Evolutionary conservation across 179 eudicot genomes (phyloP).

Genomic region (Spergularia azorica): DNA sequence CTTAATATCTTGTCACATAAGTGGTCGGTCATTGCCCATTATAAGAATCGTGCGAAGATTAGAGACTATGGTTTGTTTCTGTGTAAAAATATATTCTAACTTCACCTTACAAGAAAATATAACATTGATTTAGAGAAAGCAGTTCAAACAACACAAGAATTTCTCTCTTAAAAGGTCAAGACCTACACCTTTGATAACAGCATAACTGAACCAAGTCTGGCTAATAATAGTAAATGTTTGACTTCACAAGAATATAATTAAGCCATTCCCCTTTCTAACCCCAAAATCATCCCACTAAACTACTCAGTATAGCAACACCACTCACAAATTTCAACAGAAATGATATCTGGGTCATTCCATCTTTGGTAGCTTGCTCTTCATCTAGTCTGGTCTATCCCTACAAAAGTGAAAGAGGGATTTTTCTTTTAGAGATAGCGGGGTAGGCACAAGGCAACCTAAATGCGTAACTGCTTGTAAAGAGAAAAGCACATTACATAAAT

Average conservation of each 20-base stretch:
- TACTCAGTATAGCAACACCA: slow-evolving; percentile 25
- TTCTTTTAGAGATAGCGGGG: slow-evolving; percentile 25
- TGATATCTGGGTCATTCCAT: slow-evolving; percentile 32
- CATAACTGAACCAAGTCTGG: not conserved
- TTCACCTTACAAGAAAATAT: not conserved
- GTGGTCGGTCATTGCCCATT: not conserved
- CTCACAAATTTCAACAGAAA: slow-evolving; percentile 25
- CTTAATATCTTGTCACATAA: no score
- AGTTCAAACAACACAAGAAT: not conserved
- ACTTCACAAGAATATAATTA: not conserved
- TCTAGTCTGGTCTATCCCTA: slow-evolving; percentile 64
- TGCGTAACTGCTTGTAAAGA: slow-evolving; percentile 16
- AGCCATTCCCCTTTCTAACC: slow-evolving; percentile 6
- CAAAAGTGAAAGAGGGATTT: slow-evolving; percentile 48
- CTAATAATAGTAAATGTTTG: not conserved
- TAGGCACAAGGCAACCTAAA: slow-evolving; percentile 22
- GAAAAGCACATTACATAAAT: slow-evolving; percentile 13
- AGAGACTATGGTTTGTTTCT: not conserved
- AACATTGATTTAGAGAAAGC: not conserved
- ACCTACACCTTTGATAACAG: not conserved
- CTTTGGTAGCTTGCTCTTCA: slow-evolving; percentile 50
- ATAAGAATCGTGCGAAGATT: slow-evolving; percentile 7
- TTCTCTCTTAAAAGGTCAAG: not conserved
- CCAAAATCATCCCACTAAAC: slow-evolving; percentile 11
- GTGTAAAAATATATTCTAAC: not conserved